These are phyloP conservation scores for Nakazawaea anatomiae DNA, from an alignment of 805 yeast species.

Conservation along the genomic window DNA sequence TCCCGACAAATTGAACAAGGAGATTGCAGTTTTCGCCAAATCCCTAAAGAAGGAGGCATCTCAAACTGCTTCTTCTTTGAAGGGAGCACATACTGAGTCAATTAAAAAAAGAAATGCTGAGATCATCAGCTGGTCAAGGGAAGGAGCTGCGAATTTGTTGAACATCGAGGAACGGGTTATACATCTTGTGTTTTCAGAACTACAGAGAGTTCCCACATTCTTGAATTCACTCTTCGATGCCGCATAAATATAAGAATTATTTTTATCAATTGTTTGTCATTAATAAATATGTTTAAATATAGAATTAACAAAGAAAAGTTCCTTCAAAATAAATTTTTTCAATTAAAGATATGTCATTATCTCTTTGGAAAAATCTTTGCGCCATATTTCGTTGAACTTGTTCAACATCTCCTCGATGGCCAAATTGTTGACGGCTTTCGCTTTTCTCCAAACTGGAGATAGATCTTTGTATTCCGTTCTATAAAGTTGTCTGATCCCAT, in stretches of 20 bases:
- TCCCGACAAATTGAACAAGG: neutral
- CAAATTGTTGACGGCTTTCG: neutral
- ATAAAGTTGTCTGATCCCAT: constrained; percentile 1
- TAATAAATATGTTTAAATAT: neutral
- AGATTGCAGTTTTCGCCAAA: neutral
- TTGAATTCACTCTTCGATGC: neutral
- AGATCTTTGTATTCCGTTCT: neutral
- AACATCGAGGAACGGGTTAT: neutral
- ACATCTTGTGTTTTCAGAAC: neutral
- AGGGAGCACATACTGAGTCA: neutral
- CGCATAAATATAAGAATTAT: neutral
- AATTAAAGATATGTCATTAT: no score
- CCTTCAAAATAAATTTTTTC: no score
- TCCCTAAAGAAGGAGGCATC: neutral
- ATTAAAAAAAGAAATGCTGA: neutral
- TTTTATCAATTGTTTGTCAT: neutral
- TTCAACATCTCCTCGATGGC: neutral
- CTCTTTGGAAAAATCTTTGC: neutral
- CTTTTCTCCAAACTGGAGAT: neutral
- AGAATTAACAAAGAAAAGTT: neutral
- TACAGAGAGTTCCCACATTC: neutral
- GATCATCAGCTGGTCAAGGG: neutral
- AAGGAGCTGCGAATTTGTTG: neutral
- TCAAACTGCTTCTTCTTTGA: neutral
- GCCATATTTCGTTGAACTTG: constrained; percentile 8